Evolutionary conservation across 345 rosid genomes (phyloP), one percentile per base, ranked within the genome.

Genomic region (Sonneratia alba): DNA sequence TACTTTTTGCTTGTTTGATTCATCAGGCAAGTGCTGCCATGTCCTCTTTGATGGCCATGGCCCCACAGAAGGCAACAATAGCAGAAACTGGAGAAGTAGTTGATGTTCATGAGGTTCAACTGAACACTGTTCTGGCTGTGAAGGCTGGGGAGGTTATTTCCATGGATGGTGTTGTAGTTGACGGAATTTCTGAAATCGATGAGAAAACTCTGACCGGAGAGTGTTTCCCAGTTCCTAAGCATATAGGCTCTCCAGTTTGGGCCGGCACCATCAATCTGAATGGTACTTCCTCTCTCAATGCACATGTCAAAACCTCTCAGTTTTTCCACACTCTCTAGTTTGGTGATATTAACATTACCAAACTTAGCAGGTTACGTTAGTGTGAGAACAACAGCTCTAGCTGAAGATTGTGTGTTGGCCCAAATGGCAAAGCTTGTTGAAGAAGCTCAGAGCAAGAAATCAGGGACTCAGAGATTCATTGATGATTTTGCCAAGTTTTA

Each of bases 221-320:
- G 76, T 85, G 98, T 9, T 88, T 85, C 75, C 98, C 98, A 0
- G 98, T 89, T 67, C 67, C 91, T 69, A 95, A 95, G 76, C 84
- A 81, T 36, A 77, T 72, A 34, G 91, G 87, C 74, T 90, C 93
- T 0, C 62, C 80, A 3, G 97, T 92, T 40, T 95, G 87, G 96
- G 97, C 99, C 48, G 99, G 99, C 79, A 92, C 98, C 69, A 84
- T 95, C 47, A 95, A 92, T 78, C 76, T 90, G 47, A 88, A 92
- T 68, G 99, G 98, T 92, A 62, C 32, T 62, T 24, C 7, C 66
- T 13, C 36, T 62, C 59, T 3, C 3, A 32, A 21, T 12, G 6
- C 45, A 42, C 45, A 42, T 42, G 45, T 42, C 45, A 42, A 56
- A n/a, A 61, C 7, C 65, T 61, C 0, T 27, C 36, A 8, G 36